Conservation (phyloP, 805 yeast species). For the Kodamaea laetipori region DNA sequence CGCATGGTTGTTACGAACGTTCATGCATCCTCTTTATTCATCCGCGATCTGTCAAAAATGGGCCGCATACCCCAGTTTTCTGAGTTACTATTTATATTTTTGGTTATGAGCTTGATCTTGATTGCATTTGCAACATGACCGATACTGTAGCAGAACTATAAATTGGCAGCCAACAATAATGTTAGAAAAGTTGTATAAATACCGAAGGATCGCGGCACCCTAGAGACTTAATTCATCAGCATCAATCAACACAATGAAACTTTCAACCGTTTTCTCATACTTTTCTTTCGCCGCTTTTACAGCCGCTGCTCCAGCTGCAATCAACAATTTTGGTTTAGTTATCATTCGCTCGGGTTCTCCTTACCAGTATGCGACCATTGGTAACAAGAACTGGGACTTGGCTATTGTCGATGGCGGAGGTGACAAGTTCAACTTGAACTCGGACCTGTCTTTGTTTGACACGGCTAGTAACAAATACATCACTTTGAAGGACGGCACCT, state of each 20-base stretch:
- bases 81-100: too few species aligned
- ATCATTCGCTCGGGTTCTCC: constrained; percentile 29
- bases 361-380: constrained; percentile 23
- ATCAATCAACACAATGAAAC: constrained; percentile 5
- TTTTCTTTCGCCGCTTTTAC: constrained; percentile 24
- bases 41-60: too few species aligned
- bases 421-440: constrained; percentile 23
- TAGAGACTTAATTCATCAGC: background rate
- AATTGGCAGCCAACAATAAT: too few species aligned
- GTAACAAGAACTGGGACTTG: constrained; percentile 13
- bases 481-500: constrained; percentile 14
- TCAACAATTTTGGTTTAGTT: constrained; percentile 18
- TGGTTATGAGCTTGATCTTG: too few species aligned
- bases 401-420: constrained; percentile 15
- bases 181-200: too few species aligned
- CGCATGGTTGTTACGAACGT: background rate
- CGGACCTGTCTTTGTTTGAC: constrained; percentile 26
- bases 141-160: too few species aligned
- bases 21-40: background rate
- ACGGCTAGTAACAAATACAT: constrained; percentile 19
- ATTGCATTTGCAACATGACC: too few species aligned
- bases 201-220: too few species aligned
- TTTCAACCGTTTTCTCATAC: constrained; percentile 19
- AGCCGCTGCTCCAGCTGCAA: constrained; percentile 22
- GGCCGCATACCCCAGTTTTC: too few species aligned